Percentiles rank a stretch among this genome's conserved stretches.
Conservation (phyloP, 2,329 filamentous ascomycete genomes). For the Trichoderma oligosporum region DNA sequence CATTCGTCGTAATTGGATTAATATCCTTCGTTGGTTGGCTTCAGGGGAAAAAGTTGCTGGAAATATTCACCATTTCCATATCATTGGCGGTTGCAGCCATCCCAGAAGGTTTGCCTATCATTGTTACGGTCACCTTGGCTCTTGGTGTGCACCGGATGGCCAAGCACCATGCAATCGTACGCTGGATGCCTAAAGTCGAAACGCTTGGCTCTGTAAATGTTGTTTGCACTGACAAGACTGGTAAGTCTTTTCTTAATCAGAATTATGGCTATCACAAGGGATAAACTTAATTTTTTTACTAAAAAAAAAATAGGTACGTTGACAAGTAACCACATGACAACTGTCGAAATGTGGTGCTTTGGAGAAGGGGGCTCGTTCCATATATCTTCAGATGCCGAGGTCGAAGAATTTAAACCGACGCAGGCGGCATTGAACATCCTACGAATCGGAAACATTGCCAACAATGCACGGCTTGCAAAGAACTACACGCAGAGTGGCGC, state of each 20-base stretch:
- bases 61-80: slow-evolving; percentile 97
- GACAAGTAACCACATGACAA: slow-evolving; percentile 98
- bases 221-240: slow-evolving; percentile 98
- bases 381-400: slow-evolving; percentile 53
- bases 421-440: slow-evolving; percentile 75
- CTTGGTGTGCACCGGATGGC: slow-evolving; percentile 96
- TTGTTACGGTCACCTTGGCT: slow-evolving; percentile 94
- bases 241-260: slow-evolving; percentile 35
- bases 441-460: slow-evolving; percentile 92
- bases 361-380: slow-evolving; percentile 56
- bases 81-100: slow-evolving; percentile 95
- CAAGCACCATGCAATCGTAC: slow-evolving; percentile 88
- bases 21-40: slow-evolving; percentile 89
- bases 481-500: slow-evolving; percentile 66
- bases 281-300: neutral
- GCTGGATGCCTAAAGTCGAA: slow-evolving; percentile 93
- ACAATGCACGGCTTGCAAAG: slow-evolving; percentile 80
- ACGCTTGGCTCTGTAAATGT: slow-evolving; percentile 98
- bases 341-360: slow-evolving; percentile 94
- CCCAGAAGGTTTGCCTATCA: slow-evolving; percentile 93
- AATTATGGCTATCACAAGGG: neutral
- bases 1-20: slow-evolving; percentile 87
- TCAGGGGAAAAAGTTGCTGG: slow-evolving; percentile 82
- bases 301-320: slow-evolving; percentile 68
- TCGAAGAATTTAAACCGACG: slow-evolving; percentile 58